These are phyloP conservation scores for Curvularia spicifera DNA, from an alignment of 2,329 filamentous ascomycete genomes.

Conservation along the genomic window DNA sequence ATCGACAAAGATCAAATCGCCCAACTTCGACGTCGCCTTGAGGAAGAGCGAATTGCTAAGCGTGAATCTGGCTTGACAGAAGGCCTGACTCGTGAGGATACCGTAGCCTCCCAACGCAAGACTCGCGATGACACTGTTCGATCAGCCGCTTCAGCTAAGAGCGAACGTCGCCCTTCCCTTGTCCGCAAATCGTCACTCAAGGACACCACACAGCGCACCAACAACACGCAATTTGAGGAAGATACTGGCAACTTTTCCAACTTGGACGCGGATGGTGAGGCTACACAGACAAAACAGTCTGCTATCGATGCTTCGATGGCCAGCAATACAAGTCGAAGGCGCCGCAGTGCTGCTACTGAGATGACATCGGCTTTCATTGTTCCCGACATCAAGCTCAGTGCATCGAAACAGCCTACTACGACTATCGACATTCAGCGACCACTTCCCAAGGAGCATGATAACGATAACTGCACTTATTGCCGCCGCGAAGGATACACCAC, in stretches of 20 bases:
- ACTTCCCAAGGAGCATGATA: constrained; percentile 56
- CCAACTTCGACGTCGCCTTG: constrained; percentile 61
- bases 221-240: constrained; percentile 40
- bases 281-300: constrained; percentile 41
- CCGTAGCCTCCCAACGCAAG: constrained; percentile 46
- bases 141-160: constrained; percentile 48
- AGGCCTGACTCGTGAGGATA: constrained; percentile 49
- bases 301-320: constrained; percentile 51
- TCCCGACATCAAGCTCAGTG: constrained; percentile 65
- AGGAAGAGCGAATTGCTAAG: constrained; percentile 59
- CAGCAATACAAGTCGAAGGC: constrained; percentile 58
- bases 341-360: constrained; percentile 57
- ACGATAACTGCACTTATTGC: constrained; percentile 64
- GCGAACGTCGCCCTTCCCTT: constrained; percentile 47
- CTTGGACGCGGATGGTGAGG: constrained; percentile 33
- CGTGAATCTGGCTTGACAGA: constrained; percentile 38
- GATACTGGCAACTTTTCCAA: constrained; percentile 47
- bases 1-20: constrained; percentile 61
- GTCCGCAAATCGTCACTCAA: constrained; percentile 64
- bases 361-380: constrained; percentile 71
- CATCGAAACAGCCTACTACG: constrained; percentile 31
- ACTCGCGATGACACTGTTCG: constrained; percentile 50
- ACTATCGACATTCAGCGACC: constrained; percentile 28
- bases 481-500: constrained; percentile 52
- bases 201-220: constrained; percentile 52